phyloP scores from a whole-genome alignment of 164 flowering plant species.

The Nelumbo lutea region DNA sequence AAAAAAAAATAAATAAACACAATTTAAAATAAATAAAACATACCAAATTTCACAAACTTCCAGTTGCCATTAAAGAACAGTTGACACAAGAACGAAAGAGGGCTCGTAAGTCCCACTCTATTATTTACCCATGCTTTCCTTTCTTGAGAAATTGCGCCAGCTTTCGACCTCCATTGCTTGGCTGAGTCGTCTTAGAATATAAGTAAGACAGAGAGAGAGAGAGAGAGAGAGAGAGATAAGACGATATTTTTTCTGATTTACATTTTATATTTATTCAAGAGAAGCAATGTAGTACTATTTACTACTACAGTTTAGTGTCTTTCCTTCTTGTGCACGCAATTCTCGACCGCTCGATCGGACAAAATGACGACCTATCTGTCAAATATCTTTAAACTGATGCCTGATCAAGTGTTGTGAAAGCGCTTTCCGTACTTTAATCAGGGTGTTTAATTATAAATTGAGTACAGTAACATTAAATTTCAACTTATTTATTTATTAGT shows the following conservation, averaged over 20 bases:
- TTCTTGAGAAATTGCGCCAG: conserved; percentile 6
- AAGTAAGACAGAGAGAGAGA: neutral
- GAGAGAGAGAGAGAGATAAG: neutral
- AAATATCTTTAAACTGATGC: too few species aligned
- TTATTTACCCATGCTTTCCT: neutral
- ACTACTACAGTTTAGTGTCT: too few species aligned
- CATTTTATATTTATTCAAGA: neutral
- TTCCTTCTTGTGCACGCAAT: too few species aligned
- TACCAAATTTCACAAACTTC: neutral
- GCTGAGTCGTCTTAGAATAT: neutral
- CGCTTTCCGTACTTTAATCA: too few species aligned
- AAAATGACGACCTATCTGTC: too few species aligned
- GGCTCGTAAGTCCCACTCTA: neutral
- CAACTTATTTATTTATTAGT: too few species aligned
- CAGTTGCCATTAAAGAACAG: neutral
- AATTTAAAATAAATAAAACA: neutral
- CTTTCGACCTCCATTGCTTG: conserved; percentile 1
- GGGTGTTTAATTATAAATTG: too few species aligned
- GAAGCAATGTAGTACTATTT: too few species aligned
- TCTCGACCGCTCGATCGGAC: too few species aligned
- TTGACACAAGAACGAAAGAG: neutral
- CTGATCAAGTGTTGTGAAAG: too few species aligned
- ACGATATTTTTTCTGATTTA: neutral
- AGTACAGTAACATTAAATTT: too few species aligned
- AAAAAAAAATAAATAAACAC: neutral